Evolutionary conservation across 352 stramenopile species (phyloP).

Genomic region (Labyrinthula sp.): DNA sequence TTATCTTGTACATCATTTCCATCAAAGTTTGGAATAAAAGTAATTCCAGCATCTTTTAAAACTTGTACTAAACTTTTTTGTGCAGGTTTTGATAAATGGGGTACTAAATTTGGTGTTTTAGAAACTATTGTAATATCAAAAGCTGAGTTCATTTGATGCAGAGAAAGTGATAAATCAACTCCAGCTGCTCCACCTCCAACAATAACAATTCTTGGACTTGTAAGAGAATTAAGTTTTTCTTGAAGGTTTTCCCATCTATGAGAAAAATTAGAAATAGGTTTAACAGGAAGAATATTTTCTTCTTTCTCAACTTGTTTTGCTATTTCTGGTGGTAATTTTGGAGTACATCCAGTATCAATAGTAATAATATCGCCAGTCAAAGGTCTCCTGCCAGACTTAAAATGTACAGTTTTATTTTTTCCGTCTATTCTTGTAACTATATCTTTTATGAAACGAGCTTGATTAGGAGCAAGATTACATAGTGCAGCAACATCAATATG

Average conservation of each 20-base stretch:
- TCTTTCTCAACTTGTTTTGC: constrained; percentile 3
- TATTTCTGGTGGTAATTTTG: constrained; percentile 11
- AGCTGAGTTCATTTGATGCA: constrained; percentile 33
- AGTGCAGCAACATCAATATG: constrained; percentile 45
- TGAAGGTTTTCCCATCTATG: constrained; percentile 38
- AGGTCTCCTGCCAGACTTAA: constrained; percentile 36
- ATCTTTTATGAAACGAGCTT: constrained; percentile 38
- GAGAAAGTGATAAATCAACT: constrained; percentile 39
- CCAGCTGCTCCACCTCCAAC: constrained; percentile 44
- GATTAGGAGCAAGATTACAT: constrained; percentile 37
- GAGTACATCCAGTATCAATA: constrained; percentile 43
- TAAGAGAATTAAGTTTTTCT: constrained; percentile 28
- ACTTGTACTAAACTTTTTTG: constrained; percentile 37
- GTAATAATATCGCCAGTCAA: constrained; percentile 39
- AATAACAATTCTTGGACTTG: constrained; percentile 20
- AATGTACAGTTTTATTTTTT: constrained; percentile 31
- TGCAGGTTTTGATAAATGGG: constrained; percentile 34
- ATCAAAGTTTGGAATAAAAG: constrained; percentile 32
- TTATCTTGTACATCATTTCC: too few species aligned
- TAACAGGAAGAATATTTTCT: constrained; percentile 39
- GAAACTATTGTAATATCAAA: constrained; percentile 33
- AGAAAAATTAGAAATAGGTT: constrained; percentile 44
- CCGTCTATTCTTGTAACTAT: constrained; percentile 35
- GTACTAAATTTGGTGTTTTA: constrained; percentile 31
- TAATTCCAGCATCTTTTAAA: constrained; percentile 35